Evolutionary conservation across 2,329 filamentous ascomycete species (phyloP).

Genomic region (Aureobasidium namibiae): DNA sequence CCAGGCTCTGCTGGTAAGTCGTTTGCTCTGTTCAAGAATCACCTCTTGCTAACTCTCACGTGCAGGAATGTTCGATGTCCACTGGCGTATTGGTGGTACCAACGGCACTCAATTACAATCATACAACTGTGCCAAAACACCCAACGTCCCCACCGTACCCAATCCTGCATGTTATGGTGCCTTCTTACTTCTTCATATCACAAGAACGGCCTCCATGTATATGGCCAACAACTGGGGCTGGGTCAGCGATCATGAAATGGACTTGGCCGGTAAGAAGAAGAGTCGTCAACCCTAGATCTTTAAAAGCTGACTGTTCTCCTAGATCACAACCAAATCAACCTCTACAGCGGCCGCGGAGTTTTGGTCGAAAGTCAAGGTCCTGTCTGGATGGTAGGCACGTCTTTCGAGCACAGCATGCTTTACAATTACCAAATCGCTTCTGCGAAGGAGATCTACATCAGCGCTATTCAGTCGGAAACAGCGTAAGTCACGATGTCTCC

Average conservation of each 20-base stretch:
- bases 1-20: slow-evolving; percentile 32
- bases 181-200: slow-evolving; percentile 48
- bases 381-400: slow-evolving; percentile 56
- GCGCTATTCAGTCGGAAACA: slow-evolving; percentile 80
- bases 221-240: slow-evolving; percentile 89
- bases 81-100: slow-evolving; percentile 45
- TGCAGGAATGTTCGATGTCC: slow-evolving; percentile 51
- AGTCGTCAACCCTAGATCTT: fast-evolving
- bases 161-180: slow-evolving; percentile 62
- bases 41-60: background rate
- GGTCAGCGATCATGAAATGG: slow-evolving; percentile 87
- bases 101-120: slow-evolving; percentile 58
- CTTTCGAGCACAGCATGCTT: slow-evolving; percentile 51
- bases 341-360: slow-evolving; percentile 81
- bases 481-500: slow-evolving; percentile 45
- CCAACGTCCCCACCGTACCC: slow-evolving; percentile 41
- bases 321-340: slow-evolving; percentile 65
- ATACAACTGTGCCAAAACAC: slow-evolving; percentile 68
- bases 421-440: slow-evolving; percentile 79
- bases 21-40: background rate
- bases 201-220: slow-evolving; percentile 55
- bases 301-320: background rate
- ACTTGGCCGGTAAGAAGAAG: slow-evolving; percentile 44
- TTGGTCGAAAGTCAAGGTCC: slow-evolving; percentile 53
- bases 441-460: slow-evolving; percentile 73